Evolutionary conservation across 306 rosid species (phyloP), one percentile per base, ranked within the genome.

Genomic region (Senna tora): DNA sequence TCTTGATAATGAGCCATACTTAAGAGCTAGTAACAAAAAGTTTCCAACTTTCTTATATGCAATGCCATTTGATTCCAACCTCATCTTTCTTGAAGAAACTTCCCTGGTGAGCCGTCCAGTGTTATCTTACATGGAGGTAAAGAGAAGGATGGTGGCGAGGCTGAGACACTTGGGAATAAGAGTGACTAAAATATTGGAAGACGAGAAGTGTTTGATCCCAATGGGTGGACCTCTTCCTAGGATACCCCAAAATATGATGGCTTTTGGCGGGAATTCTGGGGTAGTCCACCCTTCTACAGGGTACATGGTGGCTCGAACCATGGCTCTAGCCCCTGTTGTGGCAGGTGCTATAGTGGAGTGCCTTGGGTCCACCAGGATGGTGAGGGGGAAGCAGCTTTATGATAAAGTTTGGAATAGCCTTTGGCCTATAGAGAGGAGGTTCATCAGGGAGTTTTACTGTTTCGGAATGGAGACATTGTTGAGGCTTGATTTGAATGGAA

Each of bases 191-290:
- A 33, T 93, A 1, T 16, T 88, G 45, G 97, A 93, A 72, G 88
- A 83, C 62, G 98, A 93, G 82, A 93, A 90, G 84, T 93, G 98
- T 43, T 76, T 88, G 89, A 88, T 93, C 46, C 97, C 98, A 73
- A 93, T 93, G 98, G 97, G 97, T 38, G 98, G 98, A 15, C 84
- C 93, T 63, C 89, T 93, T 0, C 97, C 98, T 8, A 52, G 59
- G 67, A 72, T 85, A 7, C 92, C 97, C 3, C 92, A 90, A 65
- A 76, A 77, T n/a, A 87, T 87, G 64, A 82, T 90, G 88, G 92
- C 92, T 13, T 73, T 83, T 49, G 98, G 98, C 2, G 97, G 97
- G 51, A 82, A 63, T 66, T 84, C 93, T 3, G 97, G 98, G 74
- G 19, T 90, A 2, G 96, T 87, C 36, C 97, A 93, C 69, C 98